A percentile compares a stretch with the other conserved stretches of the same genome.
phyloP scores from a whole-genome alignment of 2,329 filamentous ascomycete genomes.

The Trichophyton simii region DNA sequence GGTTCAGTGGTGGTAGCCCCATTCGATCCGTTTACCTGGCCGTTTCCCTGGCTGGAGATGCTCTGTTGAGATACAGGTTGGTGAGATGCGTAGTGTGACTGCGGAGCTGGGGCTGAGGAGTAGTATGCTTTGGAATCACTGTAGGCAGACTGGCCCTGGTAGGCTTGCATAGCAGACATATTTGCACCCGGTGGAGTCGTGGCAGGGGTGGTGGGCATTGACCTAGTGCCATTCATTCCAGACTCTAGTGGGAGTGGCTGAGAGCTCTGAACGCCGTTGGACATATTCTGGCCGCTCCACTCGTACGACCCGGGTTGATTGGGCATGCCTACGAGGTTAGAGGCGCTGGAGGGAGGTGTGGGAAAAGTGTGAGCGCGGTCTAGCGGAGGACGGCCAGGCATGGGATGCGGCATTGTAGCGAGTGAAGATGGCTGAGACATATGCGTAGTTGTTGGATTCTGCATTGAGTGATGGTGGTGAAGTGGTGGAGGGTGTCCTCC shows the following conservation, averaged over 20 bases:
- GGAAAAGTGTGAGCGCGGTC: slow-evolving; percentile 88
- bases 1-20: slow-evolving; percentile 44
- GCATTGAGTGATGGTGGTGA: slow-evolving; percentile 55
- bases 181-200: slow-evolving; percentile 72
- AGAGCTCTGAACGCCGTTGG: slow-evolving; percentile 45
- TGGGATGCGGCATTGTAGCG: slow-evolving; percentile 49
- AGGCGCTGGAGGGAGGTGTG: slow-evolving; percentile 85
- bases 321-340: slow-evolving; percentile 67
- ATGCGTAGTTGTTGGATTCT: slow-evolving; percentile 44
- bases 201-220: slow-evolving; percentile 81
- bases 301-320: slow-evolving; percentile 63
- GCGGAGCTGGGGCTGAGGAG: slow-evolving; percentile 52
- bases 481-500: slow-evolving; percentile 54
- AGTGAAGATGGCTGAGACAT: slow-evolving; percentile 52
- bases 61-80: slow-evolving; percentile 49
- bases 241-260: slow-evolving; percentile 75
- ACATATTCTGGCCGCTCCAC: slow-evolving; percentile 58
- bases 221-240: slow-evolving; percentile 62
- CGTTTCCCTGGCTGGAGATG: slow-evolving; percentile 49
- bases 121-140: slow-evolving; percentile 70
- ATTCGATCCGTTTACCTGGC: slow-evolving; percentile 40
- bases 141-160: slow-evolving; percentile 59
- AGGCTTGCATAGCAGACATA: slow-evolving; percentile 60
- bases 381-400: slow-evolving; percentile 53
- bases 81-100: slow-evolving; percentile 56